phyloP scores from a whole-genome alignment of 176 grass and related monocot species.

The Avena insularis region DNA sequence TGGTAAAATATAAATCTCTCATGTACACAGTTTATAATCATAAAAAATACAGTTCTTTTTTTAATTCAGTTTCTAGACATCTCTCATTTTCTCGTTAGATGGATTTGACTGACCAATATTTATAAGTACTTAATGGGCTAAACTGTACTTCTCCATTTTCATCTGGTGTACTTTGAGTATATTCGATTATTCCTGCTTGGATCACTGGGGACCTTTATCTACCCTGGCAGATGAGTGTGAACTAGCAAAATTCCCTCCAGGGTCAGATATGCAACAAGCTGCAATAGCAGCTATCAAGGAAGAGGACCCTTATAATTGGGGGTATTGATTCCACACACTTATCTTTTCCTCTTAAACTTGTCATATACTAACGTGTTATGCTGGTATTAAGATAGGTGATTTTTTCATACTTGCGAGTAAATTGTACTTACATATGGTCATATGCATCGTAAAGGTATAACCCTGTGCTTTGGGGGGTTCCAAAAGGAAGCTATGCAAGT shows the following conservation, averaged over 20 bases:
- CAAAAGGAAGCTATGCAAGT: slow-evolving; percentile 95
- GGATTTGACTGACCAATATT: not conserved
- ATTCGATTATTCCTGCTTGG: slow-evolving; percentile 23
- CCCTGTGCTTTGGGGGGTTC: slow-evolving; percentile 86
- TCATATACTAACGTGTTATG: slow-evolving; percentile 19
- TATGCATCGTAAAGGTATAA: slow-evolving; percentile 75
- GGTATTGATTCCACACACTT: slow-evolving; percentile 52
- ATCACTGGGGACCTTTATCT: slow-evolving; percentile 28
- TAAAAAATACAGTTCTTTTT: not conserved
- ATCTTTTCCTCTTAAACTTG: slow-evolving; percentile 21
- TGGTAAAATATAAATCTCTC: not conserved
- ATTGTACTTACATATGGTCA: slow-evolving; percentile 36
- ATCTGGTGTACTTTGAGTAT: slow-evolving; percentile 11
- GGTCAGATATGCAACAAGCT: slow-evolving; percentile 87
- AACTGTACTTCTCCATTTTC: slow-evolving; percentile 3
- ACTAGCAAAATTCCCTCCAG: slow-evolving; percentile 70
- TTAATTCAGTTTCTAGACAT: slow-evolving; percentile 17
- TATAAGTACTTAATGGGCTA: slow-evolving; percentile 27
- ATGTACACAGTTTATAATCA: not conserved
- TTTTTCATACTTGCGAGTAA: not conserved
- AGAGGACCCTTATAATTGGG: slow-evolving; percentile 91
- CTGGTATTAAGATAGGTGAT: not conserved
- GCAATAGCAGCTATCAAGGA: slow-evolving; percentile 76
- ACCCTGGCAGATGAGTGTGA: slow-evolving; percentile 72
- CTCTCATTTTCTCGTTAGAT: slow-evolving; percentile 35